Base-by-base conservation (phyloP, 805 yeast genomes). In the Zygotorulaspora chibaensis region DNA sequence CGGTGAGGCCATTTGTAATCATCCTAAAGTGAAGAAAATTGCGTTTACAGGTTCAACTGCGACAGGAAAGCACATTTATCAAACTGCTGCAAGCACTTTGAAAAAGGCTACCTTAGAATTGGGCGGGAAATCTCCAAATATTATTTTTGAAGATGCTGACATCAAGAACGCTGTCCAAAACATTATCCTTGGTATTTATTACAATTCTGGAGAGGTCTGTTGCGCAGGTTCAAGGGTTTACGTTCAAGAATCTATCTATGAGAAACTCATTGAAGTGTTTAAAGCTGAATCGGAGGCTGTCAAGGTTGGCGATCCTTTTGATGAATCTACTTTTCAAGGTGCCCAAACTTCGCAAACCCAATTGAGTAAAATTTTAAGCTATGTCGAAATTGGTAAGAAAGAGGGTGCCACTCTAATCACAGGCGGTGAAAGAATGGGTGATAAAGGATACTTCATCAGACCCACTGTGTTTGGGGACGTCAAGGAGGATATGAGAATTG, bases 41-140 rank as follows among this genome's bases (percentile, higher is more conserved):
- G 95, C 96, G 10, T 90, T 90, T 72, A 90, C 97, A 46, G 97
- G 97, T 56, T 89, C 96, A 31, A 90, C 96, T 45, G 88, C 84
- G 38, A 83, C 88, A 52, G 98, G 97, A 63, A 84, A 86, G 67
- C 71, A 70, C 58, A 86, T 90, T 63, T 83, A 87, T 84, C 79
- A 77, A 68, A 75, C 77, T 50, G 90, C 96, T 51, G 87, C 95
- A 53, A 81, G 79, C 51, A 77, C 87, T 40, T 76, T 90, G 68
- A 90, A 90, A 77, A 88, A 86, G 68, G 87, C 89, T 53, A 90
- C 97, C 36, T 77, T 90, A 65, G 98, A 90, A 74, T 81, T 89
- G 60, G 98, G 98, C 64, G 98, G 98, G 65, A 90, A 90, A 74
- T 89, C 96, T 28, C 96, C 98, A 61, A 82, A 85, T 69, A 81